These are phyloP conservation scores for Tephrocybe sp. DNA, from an alignment of 768 basidiomycete species.

Conservation along the genomic window DNA sequence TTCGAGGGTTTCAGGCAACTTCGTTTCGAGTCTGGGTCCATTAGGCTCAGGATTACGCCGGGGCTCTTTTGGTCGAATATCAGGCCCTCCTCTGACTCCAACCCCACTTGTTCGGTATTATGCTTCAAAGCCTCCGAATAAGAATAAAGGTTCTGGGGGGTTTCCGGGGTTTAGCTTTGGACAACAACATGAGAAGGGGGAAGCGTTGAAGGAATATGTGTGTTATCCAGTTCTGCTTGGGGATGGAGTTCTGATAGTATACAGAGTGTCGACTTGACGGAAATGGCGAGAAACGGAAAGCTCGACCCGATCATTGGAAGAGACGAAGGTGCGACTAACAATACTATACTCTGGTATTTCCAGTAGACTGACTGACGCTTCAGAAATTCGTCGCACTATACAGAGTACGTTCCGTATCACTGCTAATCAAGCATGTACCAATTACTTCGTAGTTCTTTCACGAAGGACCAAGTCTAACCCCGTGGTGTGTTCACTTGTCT, in stretches of 20 bases:
- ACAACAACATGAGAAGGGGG: slow-evolving; percentile 73
- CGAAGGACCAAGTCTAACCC: slow-evolving; percentile 91
- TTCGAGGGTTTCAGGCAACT: background rate
- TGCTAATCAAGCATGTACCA: background rate
- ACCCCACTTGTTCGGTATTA: slow-evolving; percentile 32
- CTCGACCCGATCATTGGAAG: slow-evolving; percentile 89
- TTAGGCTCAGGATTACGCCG: slow-evolving; percentile 7
- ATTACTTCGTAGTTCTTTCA: slow-evolving; percentile 58
- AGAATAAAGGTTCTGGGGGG: slow-evolving; percentile 35
- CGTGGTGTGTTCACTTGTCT: slow-evolving; percentile 48
- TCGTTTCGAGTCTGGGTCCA: slow-evolving; percentile 9
- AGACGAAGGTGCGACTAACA: slow-evolving; percentile 60
- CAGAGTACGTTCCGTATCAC: slow-evolving; percentile 58
- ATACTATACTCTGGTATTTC: background rate
- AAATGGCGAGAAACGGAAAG: slow-evolving; percentile 80
- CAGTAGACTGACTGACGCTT: background rate
- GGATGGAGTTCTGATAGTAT: background rate
- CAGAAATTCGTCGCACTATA: slow-evolving; percentile 86
- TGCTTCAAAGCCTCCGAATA: slow-evolving; percentile 38
- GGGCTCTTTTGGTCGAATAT: slow-evolving; percentile 7
- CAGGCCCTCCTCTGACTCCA: background rate
- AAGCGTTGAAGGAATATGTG: slow-evolving; percentile 78
- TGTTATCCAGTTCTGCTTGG: slow-evolving; percentile 14
- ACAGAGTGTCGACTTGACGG: slow-evolving; percentile 81
- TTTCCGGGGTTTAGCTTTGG: slow-evolving; percentile 61